Base-by-base conservation (phyloP, 768 basidiomycete genomes). In the Calvatia gigantea region DNA sequence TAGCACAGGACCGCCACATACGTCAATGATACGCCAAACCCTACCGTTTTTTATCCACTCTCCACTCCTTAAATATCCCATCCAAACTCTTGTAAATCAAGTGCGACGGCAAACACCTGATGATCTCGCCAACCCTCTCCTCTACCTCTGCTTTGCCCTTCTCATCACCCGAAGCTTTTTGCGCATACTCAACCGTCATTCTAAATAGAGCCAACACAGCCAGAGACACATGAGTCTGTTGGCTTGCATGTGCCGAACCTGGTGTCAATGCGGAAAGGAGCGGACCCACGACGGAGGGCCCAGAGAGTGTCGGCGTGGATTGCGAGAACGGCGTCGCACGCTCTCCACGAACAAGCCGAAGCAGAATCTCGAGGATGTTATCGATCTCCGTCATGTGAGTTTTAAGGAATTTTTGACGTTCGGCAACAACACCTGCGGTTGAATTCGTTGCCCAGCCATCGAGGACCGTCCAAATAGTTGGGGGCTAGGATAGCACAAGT, bases 211-310 rank as follows among this genome's bases (percentile, higher is more conserved):
- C 93, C 48, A 98, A 76, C 9, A 98, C 90, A 7, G 95, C 94
- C 29, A 98, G 81, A 7, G 92, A 92, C 21, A 96, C 89, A 61
- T 95, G 94, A 1, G 94, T 98, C 73, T 99, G 96, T 64, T 95
- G 91, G 37, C 84, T 77, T 17, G 85, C 86, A 64, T 94, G 91
- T 11, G 90, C 83, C 3, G 91, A 89, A 38, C 84, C 84, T n/a
- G 81, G 83, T 4, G 82, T 74, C 46, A 91, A 75, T 32, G 89
- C 89, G 42, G 84, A 74, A 9, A 89, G 73, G 47, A 90, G 77
- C 12, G 87, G 87, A 3, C 89, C 89, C 47, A 84, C 82, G 35
- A 87, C 72, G 59, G 67, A 75, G 6, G 86, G 84, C 2, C 81
- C 78, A 33, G 85, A 82, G 47, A 87, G 79, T 7, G 81, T 73